Percentiles rank a stretch among this genome's conserved stretches.
phyloP scores from a whole-genome alignment of 1,284 basidiomycete species.

The Neonothopanus nambi region DNA sequence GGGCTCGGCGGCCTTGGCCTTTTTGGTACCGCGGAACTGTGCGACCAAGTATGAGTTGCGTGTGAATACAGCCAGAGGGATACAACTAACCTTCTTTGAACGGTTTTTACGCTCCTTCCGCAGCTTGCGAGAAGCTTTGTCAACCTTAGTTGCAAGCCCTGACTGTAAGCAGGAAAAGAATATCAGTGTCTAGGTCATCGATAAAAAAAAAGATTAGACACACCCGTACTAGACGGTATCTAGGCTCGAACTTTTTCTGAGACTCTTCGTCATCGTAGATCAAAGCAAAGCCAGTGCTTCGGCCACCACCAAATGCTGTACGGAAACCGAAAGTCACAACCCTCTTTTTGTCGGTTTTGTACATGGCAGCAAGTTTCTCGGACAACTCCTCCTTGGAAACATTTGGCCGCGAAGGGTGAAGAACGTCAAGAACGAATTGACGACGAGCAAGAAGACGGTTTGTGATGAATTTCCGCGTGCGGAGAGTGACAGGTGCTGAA shows the following conservation, averaged over 20 bases:
- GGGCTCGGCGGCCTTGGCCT: conserved; percentile 88
- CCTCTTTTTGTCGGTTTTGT: conserved; percentile 78
- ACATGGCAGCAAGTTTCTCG: conserved; percentile 86
- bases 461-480: conserved; percentile 99
- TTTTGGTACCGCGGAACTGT: conserved; percentile 90
- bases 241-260: conserved; percentile 97
- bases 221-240: conserved; percentile 93
- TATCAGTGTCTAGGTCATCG: conserved; percentile 9
- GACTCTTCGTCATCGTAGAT: conserved; percentile 97
- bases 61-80: conserved; percentile 12
- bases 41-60: conserved; percentile 8
- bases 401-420: conserved; percentile 95
- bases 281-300: conserved; percentile 95
- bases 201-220: conserved; percentile 33
- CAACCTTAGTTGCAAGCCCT: conserved; percentile 83
- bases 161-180: conserved; percentile 49
- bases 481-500: conserved; percentile 92
- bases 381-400: conserved; percentile 92
- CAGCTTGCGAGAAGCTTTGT: conserved; percentile 94
- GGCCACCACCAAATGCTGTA: conserved; percentile 98
- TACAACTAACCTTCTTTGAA: conserved; percentile 81
- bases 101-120: conserved; percentile 99
- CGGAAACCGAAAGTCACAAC: conserved; percentile 81
- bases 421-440: conserved; percentile 92
- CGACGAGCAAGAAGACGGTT: conserved; percentile 96